Evolutionary conservation across 2,329 filamentous ascomycete species (phyloP), one percentile per base, ranked within the genome.

Genomic region (Pezicula carpinea): DNA sequence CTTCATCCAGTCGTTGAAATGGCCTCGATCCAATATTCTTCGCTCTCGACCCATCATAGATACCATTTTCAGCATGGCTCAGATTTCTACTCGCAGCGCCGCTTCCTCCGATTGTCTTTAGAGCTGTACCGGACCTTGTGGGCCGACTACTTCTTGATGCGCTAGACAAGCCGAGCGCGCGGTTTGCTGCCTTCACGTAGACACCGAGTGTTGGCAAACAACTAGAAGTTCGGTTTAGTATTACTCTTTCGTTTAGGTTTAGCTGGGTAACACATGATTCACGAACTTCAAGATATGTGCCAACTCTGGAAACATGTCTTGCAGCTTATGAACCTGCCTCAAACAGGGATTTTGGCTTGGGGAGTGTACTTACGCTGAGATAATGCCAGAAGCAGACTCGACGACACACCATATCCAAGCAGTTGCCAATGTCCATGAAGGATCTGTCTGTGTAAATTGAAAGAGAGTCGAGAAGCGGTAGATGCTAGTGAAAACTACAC

Each of bases 381-480:
- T 40, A 19, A 40, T 40, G 19, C 19, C 38, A 6, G 38, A 22
- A 8, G 38, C 18, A 11, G 38, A 40, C 22, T 40, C 38, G 6
- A 40, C 38, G 11, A 40, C 38, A 22, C 38, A 40, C 38, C 38
- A 40, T 10, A 23, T 26, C 14, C 22, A 15, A 15, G 38, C 38
- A 8, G 38, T 40, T 6, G 38, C 38, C 15, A 40, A 26, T 14
- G 38, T 40, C 17, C 17, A 19, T 40, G n/a, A 14, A 14, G 18
- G n/a, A 29, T 40, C 38, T n/a, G 17, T 15, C 3, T n/a, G 36
- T 4, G 21, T 7, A 31, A 46, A 46, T 36, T 33, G 18, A 21
- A 46, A 46, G 3, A 46, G 44, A 1, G 44, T 46, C 13, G 44
- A 41, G 18, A 46, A 46, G 11, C 44, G 44, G 34, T 46, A 46